These are phyloP conservation scores for Catunica adiposa DNA, from an alignment of 2,329 filamentous ascomycete genomes.

Conservation along the genomic window DNA sequence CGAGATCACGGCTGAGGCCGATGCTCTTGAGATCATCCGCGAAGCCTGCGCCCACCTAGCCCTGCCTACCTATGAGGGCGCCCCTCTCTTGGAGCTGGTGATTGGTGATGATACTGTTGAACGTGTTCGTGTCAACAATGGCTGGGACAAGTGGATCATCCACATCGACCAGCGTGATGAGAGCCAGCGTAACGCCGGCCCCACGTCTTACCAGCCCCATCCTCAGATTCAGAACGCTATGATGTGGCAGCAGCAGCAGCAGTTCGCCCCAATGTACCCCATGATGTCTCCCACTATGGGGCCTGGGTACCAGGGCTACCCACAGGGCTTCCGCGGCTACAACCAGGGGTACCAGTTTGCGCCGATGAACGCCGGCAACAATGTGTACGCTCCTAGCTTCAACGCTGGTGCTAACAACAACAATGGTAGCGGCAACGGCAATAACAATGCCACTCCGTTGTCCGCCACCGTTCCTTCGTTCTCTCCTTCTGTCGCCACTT, in stretches of 20 bases:
- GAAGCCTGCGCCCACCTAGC: constrained; percentile 42
- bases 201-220: constrained; percentile 24
- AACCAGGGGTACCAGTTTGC: constrained; percentile 19
- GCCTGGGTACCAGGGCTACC: constrained; percentile 15
- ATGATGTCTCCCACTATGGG: constrained; percentile 8
- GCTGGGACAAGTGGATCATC: constrained; percentile 69
- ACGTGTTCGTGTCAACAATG: constrained; percentile 55
- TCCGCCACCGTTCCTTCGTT: constrained; percentile 27
- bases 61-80: constrained; percentile 34
- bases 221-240: constrained; percentile 15
- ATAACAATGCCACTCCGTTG: constrained; percentile 19
- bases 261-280: constrained; percentile 8
- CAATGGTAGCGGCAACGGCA: no score
- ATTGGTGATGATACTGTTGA: constrained; percentile 62
- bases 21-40: constrained; percentile 18
- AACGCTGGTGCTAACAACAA: constrained; percentile 14
- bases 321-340: constrained; percentile 19
- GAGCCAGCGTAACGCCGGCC: constrained; percentile 57
- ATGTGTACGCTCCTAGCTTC: constrained; percentile 16
- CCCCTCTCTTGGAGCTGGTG: constrained; percentile 65
- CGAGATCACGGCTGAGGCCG: constrained; percentile 30
- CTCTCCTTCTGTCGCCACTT: constrained; percentile 18
- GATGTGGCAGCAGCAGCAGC: constrained; percentile 13
- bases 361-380: constrained; percentile 8
- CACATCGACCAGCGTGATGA: constrained; percentile 54